Base-by-base conservation (phyloP, 148 eudicot genomes). In the Camellia granthamiana region DNA sequence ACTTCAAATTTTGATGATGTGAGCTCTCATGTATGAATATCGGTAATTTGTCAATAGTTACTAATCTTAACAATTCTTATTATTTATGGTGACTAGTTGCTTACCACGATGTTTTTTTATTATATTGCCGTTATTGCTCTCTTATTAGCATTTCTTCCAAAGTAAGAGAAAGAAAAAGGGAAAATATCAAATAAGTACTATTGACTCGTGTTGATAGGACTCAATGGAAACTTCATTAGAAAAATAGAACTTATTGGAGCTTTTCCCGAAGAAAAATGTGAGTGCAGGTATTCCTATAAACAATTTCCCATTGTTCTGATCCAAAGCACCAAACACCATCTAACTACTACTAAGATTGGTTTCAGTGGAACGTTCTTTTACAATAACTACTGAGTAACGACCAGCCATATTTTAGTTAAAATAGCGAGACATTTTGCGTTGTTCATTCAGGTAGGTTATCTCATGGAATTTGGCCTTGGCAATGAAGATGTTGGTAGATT, bases 401-500 rank as follows among this genome's bases (percentile, higher is more conserved):
- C 18, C 18, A 43, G 63, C 55, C 38, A 59, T 59, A 19, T 62
- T 23, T 11, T 42, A 6, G 62, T 46, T 11, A 58, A 0, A 44
- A 42, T 56, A 1, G 46, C 13, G 70, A 66, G 44, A 41, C 14
- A 46, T 73, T 49, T 56, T 55, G 44, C 23, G 71, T 69, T 81
- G 72, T 77, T 87, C 66, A 23, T 88, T 77, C 82, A 95, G 98
- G 97, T 92, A 60, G 86, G 77, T 84, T 95, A 93, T 84, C 68
- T 95, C 74, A 89, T 88, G 88, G 94, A 95, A 71, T 95, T 95
- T 85, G 98, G 98, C 73, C 94, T 95, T 44, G 75, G 82, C 61
- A 75, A 86, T 54, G 91, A 92, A 88, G 97, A 90, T 74, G 90
- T 95, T 70, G 97, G 98, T 70, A 90, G 87, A 81, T 79, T 95